Conservation (phyloP, 768 basidiomycete species). For the Leccinum variicolor region DNA sequence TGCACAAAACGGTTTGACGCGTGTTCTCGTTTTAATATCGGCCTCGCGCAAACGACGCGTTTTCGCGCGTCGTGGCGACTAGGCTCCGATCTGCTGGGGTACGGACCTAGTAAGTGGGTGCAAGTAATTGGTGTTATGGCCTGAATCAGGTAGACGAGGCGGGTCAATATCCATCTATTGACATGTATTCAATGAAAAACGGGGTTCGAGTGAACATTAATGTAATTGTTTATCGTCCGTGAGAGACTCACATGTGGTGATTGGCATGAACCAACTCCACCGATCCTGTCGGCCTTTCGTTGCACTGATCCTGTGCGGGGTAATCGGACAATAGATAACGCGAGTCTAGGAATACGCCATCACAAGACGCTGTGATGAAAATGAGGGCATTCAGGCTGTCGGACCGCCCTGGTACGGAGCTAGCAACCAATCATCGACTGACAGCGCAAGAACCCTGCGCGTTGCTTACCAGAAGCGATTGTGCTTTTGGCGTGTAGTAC, state of each 20-base stretch:
- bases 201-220: neutral
- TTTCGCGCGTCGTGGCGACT: neutral
- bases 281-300: constrained; percentile 6
- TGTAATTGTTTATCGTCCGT: neutral
- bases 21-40: neutral
- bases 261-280: constrained; percentile 5
- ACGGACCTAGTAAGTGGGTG: neutral
- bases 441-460: neutral
- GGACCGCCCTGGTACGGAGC: neutral
- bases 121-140: neutral
- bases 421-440: neutral
- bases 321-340: neutral
- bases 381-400: neutral
- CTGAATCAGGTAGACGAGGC: neutral
- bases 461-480: neutral
- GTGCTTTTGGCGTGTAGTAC: neutral
- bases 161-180: neutral
- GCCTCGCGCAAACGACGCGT: neutral
- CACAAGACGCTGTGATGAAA: neutral
- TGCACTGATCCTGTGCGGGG: neutral
- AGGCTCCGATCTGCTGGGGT: neutral
- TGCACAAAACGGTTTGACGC: no score
- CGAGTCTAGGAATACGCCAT: neutral
- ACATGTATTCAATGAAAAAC: neutral
- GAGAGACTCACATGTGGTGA: neutral